Evolutionary conservation across 306 rosid genomes (phyloP).

Genomic region (Cercis canadensis): DNA sequence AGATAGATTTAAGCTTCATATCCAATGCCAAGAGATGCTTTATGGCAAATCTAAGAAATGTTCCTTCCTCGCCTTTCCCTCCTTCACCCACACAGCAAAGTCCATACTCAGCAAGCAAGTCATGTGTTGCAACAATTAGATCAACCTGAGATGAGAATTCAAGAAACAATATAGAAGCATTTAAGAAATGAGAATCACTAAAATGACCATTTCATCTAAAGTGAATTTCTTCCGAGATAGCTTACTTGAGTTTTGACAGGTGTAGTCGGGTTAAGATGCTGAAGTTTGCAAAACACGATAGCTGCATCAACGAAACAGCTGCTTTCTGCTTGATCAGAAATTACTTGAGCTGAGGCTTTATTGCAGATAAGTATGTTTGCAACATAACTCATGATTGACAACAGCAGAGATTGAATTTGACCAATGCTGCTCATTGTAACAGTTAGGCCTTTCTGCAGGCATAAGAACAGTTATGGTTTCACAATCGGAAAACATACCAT

Average conservation of each 20-base stretch:
- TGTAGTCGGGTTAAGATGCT: conserved; percentile 66
- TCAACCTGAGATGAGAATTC: conserved; percentile 70
- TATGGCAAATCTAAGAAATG: conserved; percentile 92
- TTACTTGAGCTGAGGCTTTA: conserved; percentile 58
- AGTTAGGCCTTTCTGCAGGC: conserved; percentile 63
- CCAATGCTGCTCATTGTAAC: conserved; percentile 63
- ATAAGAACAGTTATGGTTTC: conserved; percentile 36
- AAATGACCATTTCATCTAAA: conserved; percentile 36
- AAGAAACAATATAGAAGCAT: conserved; percentile 30
- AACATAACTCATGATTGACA: conserved; percentile 78
- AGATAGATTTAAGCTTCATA: conserved; percentile 81
- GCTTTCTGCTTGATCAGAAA: conserved; percentile 69
- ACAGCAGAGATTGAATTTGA: conserved; percentile 78
- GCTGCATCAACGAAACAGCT: conserved; percentile 86
- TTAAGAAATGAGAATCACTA: conserved; percentile 27
- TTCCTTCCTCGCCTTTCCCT: conserved; percentile 86
- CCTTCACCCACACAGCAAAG: conserved; percentile 90
- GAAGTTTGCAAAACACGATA: conserved; percentile 90
- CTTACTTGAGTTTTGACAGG: conserved; percentile 84
- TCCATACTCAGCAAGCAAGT: conserved; percentile 92
- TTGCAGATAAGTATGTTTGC: conserved; percentile 58
- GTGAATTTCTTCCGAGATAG: conserved; percentile 35
- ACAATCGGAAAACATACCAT: conserved; percentile 32
- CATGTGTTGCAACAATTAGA: conserved; percentile 91
- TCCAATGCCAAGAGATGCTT: conserved; percentile 92